Evolutionary conservation across 352 stramenopile species (phyloP).

Genomic region (Globisporangium paroecandrum): DNA sequence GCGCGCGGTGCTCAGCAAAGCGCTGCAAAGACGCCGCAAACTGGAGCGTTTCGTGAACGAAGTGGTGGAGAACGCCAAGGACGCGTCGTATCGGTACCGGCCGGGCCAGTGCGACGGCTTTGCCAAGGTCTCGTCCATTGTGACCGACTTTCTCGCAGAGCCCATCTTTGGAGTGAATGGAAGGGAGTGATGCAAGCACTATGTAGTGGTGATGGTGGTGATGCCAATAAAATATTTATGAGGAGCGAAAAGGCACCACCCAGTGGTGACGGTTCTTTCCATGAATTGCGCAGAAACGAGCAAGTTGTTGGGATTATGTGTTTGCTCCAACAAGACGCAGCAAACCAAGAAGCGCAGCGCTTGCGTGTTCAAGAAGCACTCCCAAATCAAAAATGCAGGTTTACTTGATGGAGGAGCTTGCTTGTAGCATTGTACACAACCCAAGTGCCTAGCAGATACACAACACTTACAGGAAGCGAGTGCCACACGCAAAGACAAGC

Average conservation of each 20-base stretch:
- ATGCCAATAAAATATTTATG: neutral
- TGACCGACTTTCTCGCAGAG: constrained; percentile 55
- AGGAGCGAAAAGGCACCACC: neutral
- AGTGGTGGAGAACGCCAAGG: constrained; percentile 40
- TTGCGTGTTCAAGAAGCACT: neutral
- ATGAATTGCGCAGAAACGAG: neutral
- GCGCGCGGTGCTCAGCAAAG: constrained; percentile 18
- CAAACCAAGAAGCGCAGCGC: neutral
- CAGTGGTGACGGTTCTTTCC: neutral
- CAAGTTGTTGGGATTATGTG: neutral
- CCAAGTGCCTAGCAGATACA: too few relatives aligned
- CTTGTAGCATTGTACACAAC: neutral
- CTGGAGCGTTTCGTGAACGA: constrained; percentile 43
- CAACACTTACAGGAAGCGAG: too few relatives aligned
- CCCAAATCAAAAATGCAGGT: neutral
- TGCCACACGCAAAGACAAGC: neutral
- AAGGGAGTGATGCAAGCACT: neutral
- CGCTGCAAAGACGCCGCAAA: constrained; percentile 25
- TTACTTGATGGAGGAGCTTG: neutral
- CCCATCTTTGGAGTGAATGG: constrained; percentile 15
- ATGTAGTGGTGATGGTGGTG: neutral
- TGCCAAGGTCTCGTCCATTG: constrained; percentile 36
- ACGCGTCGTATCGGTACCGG: constrained; percentile 48
- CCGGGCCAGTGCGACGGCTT: constrained; percentile 46
- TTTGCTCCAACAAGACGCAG: neutral